Evolutionary conservation across 1,139 yeast species (phyloP), one percentile per base, ranked within the genome.

Genomic region (Yamadazyma buinensis): DNA sequence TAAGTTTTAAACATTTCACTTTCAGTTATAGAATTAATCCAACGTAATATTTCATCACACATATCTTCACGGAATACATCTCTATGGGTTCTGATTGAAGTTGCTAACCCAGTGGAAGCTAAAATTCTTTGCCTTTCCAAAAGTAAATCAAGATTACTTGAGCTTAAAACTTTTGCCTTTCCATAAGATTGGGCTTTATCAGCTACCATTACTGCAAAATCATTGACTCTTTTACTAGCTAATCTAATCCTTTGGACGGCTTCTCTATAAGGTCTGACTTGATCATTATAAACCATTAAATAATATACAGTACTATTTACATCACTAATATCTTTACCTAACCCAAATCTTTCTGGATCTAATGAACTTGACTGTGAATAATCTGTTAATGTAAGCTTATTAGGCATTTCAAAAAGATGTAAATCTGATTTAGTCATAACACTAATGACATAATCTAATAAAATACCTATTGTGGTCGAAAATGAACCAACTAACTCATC

Each of bases 21-120:
- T 37, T 67, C 72, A 0, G 84, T 66, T 29, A 87, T 55, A 29
- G 77, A 84, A 24, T 64, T 59, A 3, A 86, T 52, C 90, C 95
- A 84, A 15, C 56, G 50, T 8, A 85, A 53, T 15, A 86, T 76
- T 40, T 81, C 87, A 35, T 76, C 80, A 44, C 84, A 80, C 87
- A 84, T 80, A 38, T 84, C 92, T 53, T 87, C 95, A 35, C 95
- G 65, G 51, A 84, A 83, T 7, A 75, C 62, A 49, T 86, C 95
- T 40, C 90, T 63, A 12, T 77, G 67, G 35, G 80, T 74, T 41
- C 88, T 61, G 11, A 87, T 80, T 30, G 86, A 75, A 2, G 84
- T 72, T 0, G 82, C 72, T 25, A 87, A 62, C 0, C 88, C 87
- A 1, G 85, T 81, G 1, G 75, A 61, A 23, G 72, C 61, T 29